Evolutionary conservation across 148 eudicot species (phyloP).

Genomic region (Rhododendron mucronatum): DNA sequence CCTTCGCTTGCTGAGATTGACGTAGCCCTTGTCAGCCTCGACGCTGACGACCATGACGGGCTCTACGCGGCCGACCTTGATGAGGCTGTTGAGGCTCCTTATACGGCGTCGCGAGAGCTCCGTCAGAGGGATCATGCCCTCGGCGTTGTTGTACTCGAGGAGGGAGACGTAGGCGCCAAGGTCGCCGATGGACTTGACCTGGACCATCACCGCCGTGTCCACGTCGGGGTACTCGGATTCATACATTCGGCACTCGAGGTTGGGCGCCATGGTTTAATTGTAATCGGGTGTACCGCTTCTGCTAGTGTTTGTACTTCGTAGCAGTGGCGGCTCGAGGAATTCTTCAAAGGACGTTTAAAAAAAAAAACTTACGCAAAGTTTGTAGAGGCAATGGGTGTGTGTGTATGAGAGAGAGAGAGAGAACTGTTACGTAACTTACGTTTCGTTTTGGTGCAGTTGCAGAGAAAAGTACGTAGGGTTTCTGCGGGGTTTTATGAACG

Average conservation of each 20-base stretch:
- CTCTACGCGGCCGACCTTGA: conserved; percentile 85
- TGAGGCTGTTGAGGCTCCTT: conserved; percentile 77
- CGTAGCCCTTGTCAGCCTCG: conserved; percentile 68
- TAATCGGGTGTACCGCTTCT: too few relatives aligned
- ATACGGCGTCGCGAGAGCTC: conserved; percentile 92
- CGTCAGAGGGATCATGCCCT: conserved; percentile 91
- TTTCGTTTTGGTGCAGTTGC: too few relatives aligned
- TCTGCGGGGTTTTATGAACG: too few relatives aligned
- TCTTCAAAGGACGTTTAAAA: too few relatives aligned
- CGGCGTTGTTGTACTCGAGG: conserved; percentile 92
- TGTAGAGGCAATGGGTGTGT: too few relatives aligned
- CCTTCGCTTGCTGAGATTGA: conserved; percentile 85
- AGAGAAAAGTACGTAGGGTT: too few relatives aligned
- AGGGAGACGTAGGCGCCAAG: conserved; percentile 83
- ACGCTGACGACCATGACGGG: conserved; percentile 92
- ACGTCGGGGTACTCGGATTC: conserved; percentile 84
- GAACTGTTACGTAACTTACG: too few relatives aligned
- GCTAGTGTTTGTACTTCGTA: too few relatives aligned
- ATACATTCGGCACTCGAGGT: conserved; percentile 91
- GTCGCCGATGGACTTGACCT: conserved; percentile 84
- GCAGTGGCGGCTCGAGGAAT: too few relatives aligned
- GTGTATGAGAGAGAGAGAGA: too few relatives aligned
- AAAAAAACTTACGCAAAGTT: too few relatives aligned
- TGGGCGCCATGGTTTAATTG: conserved; percentile 26
- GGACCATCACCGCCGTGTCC: conserved; percentile 90